Conservation (phyloP, 768 basidiomycete species). For the Xerocomellus chrysenteron region DNA sequence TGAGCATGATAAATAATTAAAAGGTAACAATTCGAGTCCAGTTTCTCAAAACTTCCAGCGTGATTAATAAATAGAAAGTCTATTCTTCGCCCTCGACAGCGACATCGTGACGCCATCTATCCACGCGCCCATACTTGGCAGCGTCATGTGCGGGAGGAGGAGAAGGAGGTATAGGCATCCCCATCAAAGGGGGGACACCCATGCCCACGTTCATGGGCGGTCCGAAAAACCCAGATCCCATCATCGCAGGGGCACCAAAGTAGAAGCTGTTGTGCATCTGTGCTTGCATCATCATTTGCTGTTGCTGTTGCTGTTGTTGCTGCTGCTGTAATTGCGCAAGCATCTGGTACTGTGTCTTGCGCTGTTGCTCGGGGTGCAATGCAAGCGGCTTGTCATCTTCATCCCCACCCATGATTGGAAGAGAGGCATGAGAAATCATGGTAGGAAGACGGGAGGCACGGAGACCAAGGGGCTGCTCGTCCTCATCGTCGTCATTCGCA, state of each 20-base stretch:
- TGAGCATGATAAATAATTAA: slow-evolving; percentile 5
- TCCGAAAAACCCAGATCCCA: slow-evolving; percentile 66
- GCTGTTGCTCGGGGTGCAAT: slow-evolving; percentile 77
- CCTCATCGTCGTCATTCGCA: slow-evolving; percentile 55
- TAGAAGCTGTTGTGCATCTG: slow-evolving; percentile 77
- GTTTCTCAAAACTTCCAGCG: slow-evolving; percentile 7
- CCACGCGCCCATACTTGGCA: slow-evolving; percentile 68
- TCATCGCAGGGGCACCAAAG: slow-evolving; percentile 65
- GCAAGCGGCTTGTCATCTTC: slow-evolving; percentile 73
- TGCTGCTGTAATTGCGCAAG: slow-evolving; percentile 49
- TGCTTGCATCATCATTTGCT: slow-evolving; percentile 72
- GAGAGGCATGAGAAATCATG: slow-evolving; percentile 24
- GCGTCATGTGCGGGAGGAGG: slow-evolving; percentile 66
- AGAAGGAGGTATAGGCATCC: slow-evolving; percentile 42
- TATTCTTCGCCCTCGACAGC: slow-evolving; percentile 61
- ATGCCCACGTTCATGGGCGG: slow-evolving; percentile 50
- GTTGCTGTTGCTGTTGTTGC: slow-evolving; percentile 49
- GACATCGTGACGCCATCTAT: slow-evolving; percentile 80
- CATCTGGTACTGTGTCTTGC: slow-evolving; percentile 56
- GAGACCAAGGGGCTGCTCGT: slow-evolving; percentile 70
- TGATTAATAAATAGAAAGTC: slow-evolving; percentile 6
- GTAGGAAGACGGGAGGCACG: slow-evolving; percentile 51
- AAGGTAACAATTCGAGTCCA: slow-evolving; percentile 8
- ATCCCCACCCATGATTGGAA: slow-evolving; percentile 33
- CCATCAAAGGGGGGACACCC: slow-evolving; percentile 48